Evolutionary conservation across 768 basidiomycete species (phyloP).

Genomic region (Boletus patriciae): DNA sequence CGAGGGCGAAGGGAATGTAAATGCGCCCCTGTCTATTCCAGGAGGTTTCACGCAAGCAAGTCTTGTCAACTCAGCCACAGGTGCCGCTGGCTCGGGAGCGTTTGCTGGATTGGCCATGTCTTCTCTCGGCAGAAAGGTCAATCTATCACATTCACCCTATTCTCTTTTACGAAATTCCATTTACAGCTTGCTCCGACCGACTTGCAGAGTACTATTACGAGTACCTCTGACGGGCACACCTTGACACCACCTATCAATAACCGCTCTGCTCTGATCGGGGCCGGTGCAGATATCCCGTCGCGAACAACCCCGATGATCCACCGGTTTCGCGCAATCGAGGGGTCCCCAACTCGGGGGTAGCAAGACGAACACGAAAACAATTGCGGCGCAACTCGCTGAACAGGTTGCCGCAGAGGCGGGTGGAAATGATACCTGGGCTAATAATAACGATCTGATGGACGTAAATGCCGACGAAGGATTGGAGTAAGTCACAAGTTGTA

Average conservation of each 20-base stretch:
- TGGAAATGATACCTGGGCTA: slow-evolving; percentile 64
- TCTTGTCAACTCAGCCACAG: slow-evolving; percentile 83
- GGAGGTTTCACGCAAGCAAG: slow-evolving; percentile 32
- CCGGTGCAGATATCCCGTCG: not conserved
- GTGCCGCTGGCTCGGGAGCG: slow-evolving; percentile 87
- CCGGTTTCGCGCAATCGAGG: slow-evolving; percentile 43
- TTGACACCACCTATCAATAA: slow-evolving; percentile 40
- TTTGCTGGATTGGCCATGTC: slow-evolving; percentile 97
- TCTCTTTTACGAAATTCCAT: not conserved
- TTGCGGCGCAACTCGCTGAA: slow-evolving; percentile 59
- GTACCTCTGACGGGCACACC: slow-evolving; percentile 39
- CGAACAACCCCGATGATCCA: slow-evolving; percentile 10
- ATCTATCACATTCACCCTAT: not conserved
- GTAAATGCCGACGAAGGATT: slow-evolving; percentile 92
- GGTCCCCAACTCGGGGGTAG: slow-evolving; percentile 69
- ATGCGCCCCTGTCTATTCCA: slow-evolving; percentile 28
- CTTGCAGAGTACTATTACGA: slow-evolving; percentile 63
- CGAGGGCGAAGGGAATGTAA: slow-evolving; percentile 39
- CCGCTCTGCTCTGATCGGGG: not conserved
- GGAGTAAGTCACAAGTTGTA: slow-evolving; percentile 70
- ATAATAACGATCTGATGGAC: slow-evolving; percentile 83
- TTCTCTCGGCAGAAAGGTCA: slow-evolving; percentile 79
- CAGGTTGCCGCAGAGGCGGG: slow-evolving; percentile 45
- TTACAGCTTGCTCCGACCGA: slow-evolving; percentile 68
- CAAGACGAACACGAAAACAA: slow-evolving; percentile 42